Conservation (phyloP, 345 rosid species). For the Litchi chinensis region DNA sequence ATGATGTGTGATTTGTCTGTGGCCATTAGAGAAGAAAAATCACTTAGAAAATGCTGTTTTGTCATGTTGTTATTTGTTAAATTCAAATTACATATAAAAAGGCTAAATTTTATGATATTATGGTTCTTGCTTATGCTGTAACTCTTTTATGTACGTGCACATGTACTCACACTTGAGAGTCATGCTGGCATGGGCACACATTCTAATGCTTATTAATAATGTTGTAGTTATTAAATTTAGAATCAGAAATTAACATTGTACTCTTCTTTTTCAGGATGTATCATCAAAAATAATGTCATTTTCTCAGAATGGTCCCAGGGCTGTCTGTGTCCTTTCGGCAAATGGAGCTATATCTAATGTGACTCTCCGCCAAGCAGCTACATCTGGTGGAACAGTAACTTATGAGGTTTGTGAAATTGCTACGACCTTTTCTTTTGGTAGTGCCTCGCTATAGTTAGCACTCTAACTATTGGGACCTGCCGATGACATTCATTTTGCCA, state of each 20-base stretch:
- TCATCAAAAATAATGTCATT: conserved; percentile 66
- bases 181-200: neutral
- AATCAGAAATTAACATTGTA: neutral
- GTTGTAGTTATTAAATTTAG: neutral
- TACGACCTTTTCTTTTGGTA: neutral
- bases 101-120: neutral
- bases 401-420: conserved; percentile 58
- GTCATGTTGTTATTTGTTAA: neutral
- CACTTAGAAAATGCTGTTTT: neutral
- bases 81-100: neutral
- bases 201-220: neutral
- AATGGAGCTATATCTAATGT: conserved; percentile 78
- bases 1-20: conserved; percentile 9
- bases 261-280: conserved; percentile 52
- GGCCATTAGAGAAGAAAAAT: neutral
- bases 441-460: neutral
- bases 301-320: conserved; percentile 67
- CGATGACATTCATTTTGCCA: neutral
- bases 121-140: conserved; percentile 9
- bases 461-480: neutral
- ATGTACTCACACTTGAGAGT: neutral
- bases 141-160: neutral
- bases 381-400: conserved; percentile 79
- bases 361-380: conserved; percentile 68
- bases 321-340: conserved; percentile 70